Evolutionary conservation across 1,139 yeast species (phyloP).

Genomic region (Nakaseomyces sp.): DNA sequence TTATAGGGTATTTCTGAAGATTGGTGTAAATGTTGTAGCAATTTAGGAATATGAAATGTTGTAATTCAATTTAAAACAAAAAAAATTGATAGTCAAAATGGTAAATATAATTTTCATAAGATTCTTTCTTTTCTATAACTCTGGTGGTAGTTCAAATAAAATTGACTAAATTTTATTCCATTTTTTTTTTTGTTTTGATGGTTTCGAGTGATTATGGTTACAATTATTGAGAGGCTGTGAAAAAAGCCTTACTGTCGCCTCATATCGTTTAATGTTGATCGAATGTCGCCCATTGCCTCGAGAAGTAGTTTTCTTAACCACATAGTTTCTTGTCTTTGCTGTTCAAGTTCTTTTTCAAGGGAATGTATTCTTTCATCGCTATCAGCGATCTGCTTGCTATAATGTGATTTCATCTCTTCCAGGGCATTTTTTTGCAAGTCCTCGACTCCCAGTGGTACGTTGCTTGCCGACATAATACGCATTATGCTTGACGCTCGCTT

Average conservation of each 20-base stretch:
- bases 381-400: slow-evolving; percentile 23
- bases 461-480: neutral
- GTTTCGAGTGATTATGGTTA: too few relatives aligned
- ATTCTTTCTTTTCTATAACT: too few relatives aligned
- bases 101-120: too few relatives aligned
- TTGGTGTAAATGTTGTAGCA: too few relatives aligned
- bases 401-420: slow-evolving; percentile 18
- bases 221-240: too few relatives aligned
- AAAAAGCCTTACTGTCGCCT: slow-evolving; percentile 13
- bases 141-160: too few relatives aligned
- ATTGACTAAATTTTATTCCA: too few relatives aligned
- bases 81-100: too few relatives aligned
- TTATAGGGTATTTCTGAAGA: too few relatives aligned
- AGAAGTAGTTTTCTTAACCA: slow-evolving; percentile 30
- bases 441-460: neutral
- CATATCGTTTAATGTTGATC: slow-evolving; percentile 25
- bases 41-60: neutral
- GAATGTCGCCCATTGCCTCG: slow-evolving; percentile 30
- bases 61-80: neutral
- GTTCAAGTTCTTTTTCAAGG: slow-evolving; percentile 26
- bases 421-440: neutral
- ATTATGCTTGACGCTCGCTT: neutral
- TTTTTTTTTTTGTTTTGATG: neutral
- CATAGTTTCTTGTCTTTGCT: slow-evolving; percentile 28
- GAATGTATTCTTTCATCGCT: slow-evolving; percentile 27